Conservation (phyloP, 805 yeast genomes). For the Tetrapisispora phaffii region DNA sequence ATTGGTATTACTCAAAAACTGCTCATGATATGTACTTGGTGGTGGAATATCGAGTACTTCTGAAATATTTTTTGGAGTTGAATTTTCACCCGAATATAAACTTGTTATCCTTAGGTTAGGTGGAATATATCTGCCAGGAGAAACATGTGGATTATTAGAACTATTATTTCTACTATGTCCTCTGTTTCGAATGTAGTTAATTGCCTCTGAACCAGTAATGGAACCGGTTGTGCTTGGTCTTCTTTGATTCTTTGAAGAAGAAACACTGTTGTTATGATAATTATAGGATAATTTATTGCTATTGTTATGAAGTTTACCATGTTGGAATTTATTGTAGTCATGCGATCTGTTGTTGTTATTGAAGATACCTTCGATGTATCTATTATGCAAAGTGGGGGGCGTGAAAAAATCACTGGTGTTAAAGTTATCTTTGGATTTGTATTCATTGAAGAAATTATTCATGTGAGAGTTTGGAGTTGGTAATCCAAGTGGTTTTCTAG, state of each 20-base stretch:
- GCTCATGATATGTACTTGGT: conserved; percentile 13
- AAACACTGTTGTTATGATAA: conserved; percentile 1
- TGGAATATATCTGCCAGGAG: conserved; percentile 57
- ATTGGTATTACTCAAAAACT: conserved; percentile 8
- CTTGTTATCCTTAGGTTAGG: conserved; percentile 4
- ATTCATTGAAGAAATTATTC: conserved; percentile 32
- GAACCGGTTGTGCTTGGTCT: conserved; percentile 20
- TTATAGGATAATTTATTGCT: neutral
- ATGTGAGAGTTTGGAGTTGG: conserved; percentile 47
- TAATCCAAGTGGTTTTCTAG: conserved; percentile 54
- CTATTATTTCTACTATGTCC: conserved; percentile 4
- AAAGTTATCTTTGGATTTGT: conserved; percentile 28
- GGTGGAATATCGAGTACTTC: conserved; percentile 14
- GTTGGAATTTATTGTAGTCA: conserved; percentile 17
- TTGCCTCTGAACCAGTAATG: conserved; percentile 11
- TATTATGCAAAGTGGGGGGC: conserved; percentile 63
- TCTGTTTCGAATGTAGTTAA: neutral
- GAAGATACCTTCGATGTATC: conserved; percentile 57
- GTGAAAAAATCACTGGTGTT: conserved; percentile 69
- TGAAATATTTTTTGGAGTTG: conserved; percentile 19
- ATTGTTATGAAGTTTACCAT: conserved; percentile 5
- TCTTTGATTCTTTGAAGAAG: conserved; percentile 9
- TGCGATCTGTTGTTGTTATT: conserved; percentile 24
- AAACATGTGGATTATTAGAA: conserved; percentile 11
- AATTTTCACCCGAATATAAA: conserved; percentile 9